Percentiles rank a stretch among this genome's conserved stretches.
phyloP scores from a whole-genome alignment of 805 yeast species.

The Candida xyloterini region DNA sequence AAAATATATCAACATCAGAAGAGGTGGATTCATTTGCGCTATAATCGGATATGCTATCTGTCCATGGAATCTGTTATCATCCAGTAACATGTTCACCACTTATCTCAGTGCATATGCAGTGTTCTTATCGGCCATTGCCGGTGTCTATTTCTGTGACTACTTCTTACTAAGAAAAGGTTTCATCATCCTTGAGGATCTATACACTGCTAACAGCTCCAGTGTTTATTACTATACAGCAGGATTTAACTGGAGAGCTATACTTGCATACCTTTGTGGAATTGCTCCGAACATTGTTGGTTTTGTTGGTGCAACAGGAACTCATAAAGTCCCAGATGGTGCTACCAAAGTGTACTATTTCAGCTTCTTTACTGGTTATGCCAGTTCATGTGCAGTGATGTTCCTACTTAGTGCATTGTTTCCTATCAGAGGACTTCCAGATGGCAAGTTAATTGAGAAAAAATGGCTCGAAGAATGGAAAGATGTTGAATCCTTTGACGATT shows the following conservation, averaged over 20 bases:
- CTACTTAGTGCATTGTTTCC: conserved; percentile 53
- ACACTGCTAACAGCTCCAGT: conserved; percentile 41
- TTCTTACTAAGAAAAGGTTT: conserved; percentile 71
- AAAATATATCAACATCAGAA: conserved; percentile 63
- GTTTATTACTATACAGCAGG: conserved; percentile 67
- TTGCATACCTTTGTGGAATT: conserved; percentile 77
- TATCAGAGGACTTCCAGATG: conserved; percentile 34
- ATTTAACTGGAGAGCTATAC: conserved; percentile 79
- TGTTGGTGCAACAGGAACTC: conserved; percentile 76
- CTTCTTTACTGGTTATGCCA: conserved; percentile 72
- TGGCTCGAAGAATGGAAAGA: conserved; percentile 65
- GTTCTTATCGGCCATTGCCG: conserved; percentile 80
- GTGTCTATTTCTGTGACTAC: conserved; percentile 69
- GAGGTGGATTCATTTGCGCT: conserved; percentile 82
- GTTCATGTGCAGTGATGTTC: conserved; percentile 55
- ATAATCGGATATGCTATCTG: conserved; percentile 64
- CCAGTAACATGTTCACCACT: conserved; percentile 72
- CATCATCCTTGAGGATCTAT: conserved; percentile 62
- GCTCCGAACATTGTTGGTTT: conserved; percentile 84
- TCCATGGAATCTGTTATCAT: conserved; percentile 77
- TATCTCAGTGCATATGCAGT: conserved; percentile 80
- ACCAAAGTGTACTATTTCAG: conserved; percentile 67
- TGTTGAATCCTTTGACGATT: conserved; percentile 58
- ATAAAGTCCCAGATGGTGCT: conserved; percentile 73
- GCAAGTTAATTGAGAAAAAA: conserved; percentile 44